Evolutionary conservation across 768 basidiomycete genomes (phyloP), one percentile per base, ranked within the genome.

Genomic region (Termitomyces sp.): DNA sequence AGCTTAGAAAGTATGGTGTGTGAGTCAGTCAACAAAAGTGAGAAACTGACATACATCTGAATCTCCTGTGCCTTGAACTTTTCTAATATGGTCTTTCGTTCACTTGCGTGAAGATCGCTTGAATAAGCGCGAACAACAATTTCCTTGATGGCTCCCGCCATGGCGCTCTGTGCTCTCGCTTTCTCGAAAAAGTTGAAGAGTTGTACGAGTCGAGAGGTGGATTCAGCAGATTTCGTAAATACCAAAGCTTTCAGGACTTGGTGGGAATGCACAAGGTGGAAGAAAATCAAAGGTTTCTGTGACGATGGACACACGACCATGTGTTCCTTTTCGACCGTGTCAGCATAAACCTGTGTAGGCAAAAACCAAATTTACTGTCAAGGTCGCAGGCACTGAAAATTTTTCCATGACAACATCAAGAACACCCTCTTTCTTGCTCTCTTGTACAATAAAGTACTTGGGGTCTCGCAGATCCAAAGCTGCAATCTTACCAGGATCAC

Each of bases 221-320:
- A 93, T 67, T 98, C 95, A 5, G 95, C 88, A 0, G 90, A 93
- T 72, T 98, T 98, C n/a, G 96, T 97, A 74, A 99, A 99, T 32
- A 97, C 87, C 35, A 99, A 77, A 0, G 88, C 90, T 58, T 90
- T 89, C 9, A 71, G 76, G 22, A 94, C 78, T 8, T 75, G 66
- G 48, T 74, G 77, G 8, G 74, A 68, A 65, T 89, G 86, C 2
- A 97, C 77, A 52, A 99, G 86, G 66, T 98, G 80, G 71, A 97
- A 89, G 55, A 99, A 83, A 63, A 92, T 77, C 9, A 98, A 80
- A 2, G 96, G 95, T 69, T 99, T 99, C 62, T 87, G 77, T 0
- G 85, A 77, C 0, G 93, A 73, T 51, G 88, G 82, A 61, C 87
- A 87, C 51, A 95, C 81, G 51, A 94, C 66, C 87, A 94, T 92